Base-by-base conservation (phyloP, 2,329 filamentous ascomycete species). In the Ophiostoma perfectum region DNA sequence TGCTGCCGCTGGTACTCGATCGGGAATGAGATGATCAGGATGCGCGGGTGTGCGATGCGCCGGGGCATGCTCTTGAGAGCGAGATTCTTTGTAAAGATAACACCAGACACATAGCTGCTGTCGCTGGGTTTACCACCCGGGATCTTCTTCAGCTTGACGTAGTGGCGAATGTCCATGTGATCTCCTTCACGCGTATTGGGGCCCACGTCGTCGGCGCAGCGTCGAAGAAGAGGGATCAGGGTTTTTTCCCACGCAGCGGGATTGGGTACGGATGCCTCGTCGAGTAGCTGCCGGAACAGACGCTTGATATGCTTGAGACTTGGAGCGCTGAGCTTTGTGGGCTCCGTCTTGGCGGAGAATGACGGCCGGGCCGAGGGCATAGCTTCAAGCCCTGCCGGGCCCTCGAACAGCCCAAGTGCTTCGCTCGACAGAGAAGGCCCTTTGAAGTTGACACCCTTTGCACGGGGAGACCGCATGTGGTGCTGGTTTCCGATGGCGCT, bases 81-180 rank as follows among this genome's bases (percentile, higher is more conserved):
- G 66, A 99, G 81, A 72, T 99, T 99, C 77, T 99, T 99, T 12
- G 93, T 95, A 77, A 99, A 99, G 1, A 99, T 93, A 8, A 99
- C 89, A 0, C 95, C 96, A 9, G 95, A 97, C 16, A 98, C 90
- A 77, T 99, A 99, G n/a, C 90, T 89, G 6, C 94, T 98, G 78
- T 99, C 94, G 38, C 91, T 88, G 18, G 94, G 93, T 72, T 86
- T 90, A 16, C 93, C 94, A 16, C 95, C 94, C 0, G 93, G 91
- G 12, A 99, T 95, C 76, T 96, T 96, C 77, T 99, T 99, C 42
- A 99, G 80, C 76, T 99, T 99, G 71, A 99, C 92, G 75, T 97
- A 99, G 76, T 98, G 93, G 3, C 95, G 87, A 70, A 99, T 95
- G 76, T 99, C 95, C 83, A 99, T 98, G 75, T 95, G 91, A 77